Evolutionary conservation across 2,329 filamentous ascomycete genomes (phyloP), one percentile per base, ranked within the genome.

Genomic region (Fusarium pseudograminearum): DNA sequence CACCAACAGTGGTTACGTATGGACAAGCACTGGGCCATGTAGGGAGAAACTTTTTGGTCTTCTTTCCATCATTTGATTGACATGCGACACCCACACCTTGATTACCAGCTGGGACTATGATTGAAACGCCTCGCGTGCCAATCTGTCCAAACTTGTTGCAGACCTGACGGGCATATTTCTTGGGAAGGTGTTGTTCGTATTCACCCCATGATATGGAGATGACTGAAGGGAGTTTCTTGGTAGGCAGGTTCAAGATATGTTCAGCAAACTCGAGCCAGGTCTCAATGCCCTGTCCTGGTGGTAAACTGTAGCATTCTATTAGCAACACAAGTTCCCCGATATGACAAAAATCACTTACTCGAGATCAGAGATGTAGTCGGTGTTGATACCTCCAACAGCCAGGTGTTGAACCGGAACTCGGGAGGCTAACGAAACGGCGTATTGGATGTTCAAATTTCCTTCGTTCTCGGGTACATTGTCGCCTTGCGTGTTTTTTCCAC

Each of bases 161-260:
- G 15, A 81, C 76, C 14, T 79, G 78, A 15, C 72, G 82, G 10
- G 88, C 85, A 74, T 92, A 92, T 5, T 82, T 79, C 24, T 79
- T 78, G 0, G 89, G 89, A 0, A 92, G 81, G 5, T 83, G 85
- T 75, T 90, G 89, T 74, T 93, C 91, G 47, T 89, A 84, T 70
- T 91, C 89, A 28, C 89, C 90, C 74, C 93, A 93, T 0, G 90
- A 92, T n/a, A 89, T 90, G 41, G 85, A 86, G 42, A 93, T 83
- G 20, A 91, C 86, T 5, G 86, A 84, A 0, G 91, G 90, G 0
- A 93, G 80, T 20, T 86, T 76, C 5, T 81, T 76, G 62, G 87
- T 83, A 2, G 82, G 77, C 22, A 90, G 82, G 22, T 80, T 76
- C 5, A 91, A 80, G 12, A 93, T 81, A 75, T 89, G 86, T 59